Percentiles rank a stretch among this genome's conserved stretches.
Evolutionary conservation across 371 early-diverging fungal genomes (phyloP).

Genomic region (Apophysomyces elegans): DNA sequence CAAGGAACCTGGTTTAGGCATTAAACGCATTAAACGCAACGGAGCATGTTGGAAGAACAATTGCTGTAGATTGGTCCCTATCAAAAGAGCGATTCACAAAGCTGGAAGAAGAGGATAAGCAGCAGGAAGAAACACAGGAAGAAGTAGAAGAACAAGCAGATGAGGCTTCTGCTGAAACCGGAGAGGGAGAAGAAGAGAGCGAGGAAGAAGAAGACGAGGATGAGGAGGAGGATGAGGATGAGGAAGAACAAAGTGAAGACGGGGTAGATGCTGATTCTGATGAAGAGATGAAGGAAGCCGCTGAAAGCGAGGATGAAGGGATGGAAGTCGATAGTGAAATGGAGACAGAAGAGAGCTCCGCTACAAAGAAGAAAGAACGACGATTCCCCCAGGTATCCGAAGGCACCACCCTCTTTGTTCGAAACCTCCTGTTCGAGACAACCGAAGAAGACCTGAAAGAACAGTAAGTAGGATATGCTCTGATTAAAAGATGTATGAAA

Average conservation of each 20-base stretch:
- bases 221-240: slow-evolving; percentile 36
- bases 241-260: slow-evolving; percentile 50
- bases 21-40: slow-evolving; percentile 78
- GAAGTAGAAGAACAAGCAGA: too few relatives aligned
- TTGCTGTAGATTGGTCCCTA: slow-evolving; percentile 88
- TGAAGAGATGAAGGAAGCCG: slow-evolving; percentile 19
- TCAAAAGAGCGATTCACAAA: slow-evolving; percentile 75
- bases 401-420: slow-evolving; percentile 88
- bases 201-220: slow-evolving; percentile 27
- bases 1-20: slow-evolving; percentile 43
- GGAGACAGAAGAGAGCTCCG: slow-evolving; percentile 19
- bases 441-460: slow-evolving; percentile 81
- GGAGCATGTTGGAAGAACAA: slow-evolving; percentile 68
- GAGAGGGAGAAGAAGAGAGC: slow-evolving; percentile 39
- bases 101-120: slow-evolving; percentile 51
- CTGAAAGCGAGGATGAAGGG: slow-evolving; percentile 23
- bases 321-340: slow-evolving; percentile 13
- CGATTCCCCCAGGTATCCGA: slow-evolving; percentile 51
- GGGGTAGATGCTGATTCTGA: slow-evolving; percentile 38
- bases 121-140: slow-evolving; percentile 38
- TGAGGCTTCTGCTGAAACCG: too few relatives aligned
- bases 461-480: slow-evolving; percentile 53
- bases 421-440: slow-evolving; percentile 91
- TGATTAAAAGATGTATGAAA: not conserved
- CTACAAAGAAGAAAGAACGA: slow-evolving; percentile 21